phyloP scores from a whole-genome alignment of 78 protist species.

The Thecamonas trahens region DNA sequence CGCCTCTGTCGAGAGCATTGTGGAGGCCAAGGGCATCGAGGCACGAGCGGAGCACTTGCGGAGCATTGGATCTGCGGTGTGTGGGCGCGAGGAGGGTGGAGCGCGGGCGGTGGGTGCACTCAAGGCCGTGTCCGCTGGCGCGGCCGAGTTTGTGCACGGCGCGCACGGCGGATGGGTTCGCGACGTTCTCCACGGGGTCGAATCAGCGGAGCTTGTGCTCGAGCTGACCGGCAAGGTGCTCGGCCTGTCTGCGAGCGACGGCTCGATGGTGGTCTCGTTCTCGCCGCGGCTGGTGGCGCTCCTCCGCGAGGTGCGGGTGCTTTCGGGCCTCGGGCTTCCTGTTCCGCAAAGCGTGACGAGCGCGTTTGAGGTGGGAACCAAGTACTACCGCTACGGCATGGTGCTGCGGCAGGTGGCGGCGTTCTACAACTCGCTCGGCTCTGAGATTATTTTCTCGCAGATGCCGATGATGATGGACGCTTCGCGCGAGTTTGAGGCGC shows the following conservation, averaged over 20 bases:
- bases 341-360: constrained; percentile 21
- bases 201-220: constrained; percentile 4
- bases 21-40: too few relatives aligned
- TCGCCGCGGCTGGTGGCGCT: constrained; percentile 53
- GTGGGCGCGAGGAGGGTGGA: too few relatives aligned
- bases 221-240: constrained; percentile 20
- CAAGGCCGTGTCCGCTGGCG: neutral
- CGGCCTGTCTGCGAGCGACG: constrained; percentile 21
- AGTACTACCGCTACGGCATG: constrained; percentile 40
- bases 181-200: neutral
- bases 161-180: constrained; percentile 6
- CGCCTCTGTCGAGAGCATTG: too few relatives aligned
- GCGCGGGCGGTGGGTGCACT: neutral
- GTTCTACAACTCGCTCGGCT: constrained; percentile 61
- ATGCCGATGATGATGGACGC: constrained; percentile 40
- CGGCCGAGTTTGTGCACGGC: neutral
- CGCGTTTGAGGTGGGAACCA: constrained; percentile 21
- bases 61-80: too few relatives aligned
- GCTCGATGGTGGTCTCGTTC: constrained; percentile 54
- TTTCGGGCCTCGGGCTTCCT: constrained; percentile 42
- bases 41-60: too few relatives aligned
- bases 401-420: constrained; percentile 68
- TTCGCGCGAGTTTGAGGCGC: constrained; percentile 36
- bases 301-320: constrained; percentile 65
- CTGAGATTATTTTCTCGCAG: constrained; percentile 53